These are phyloP conservation scores for Gentiana macrophylla DNA, from an alignment of 257 asterid species.

Conservation along the genomic window DNA sequence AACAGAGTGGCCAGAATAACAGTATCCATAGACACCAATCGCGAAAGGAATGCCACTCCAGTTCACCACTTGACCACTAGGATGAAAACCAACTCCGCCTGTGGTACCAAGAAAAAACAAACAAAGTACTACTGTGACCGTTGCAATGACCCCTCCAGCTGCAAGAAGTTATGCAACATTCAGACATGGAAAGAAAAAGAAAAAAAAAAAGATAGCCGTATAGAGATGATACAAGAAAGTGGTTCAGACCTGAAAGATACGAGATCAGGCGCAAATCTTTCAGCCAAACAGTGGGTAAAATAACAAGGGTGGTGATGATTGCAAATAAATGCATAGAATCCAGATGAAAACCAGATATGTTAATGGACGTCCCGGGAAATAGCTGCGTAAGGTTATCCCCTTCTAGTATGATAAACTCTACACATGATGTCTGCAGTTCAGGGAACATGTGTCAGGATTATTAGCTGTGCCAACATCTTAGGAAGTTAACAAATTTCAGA, in stretches of 20 bases:
- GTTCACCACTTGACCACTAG: conserved; percentile 33
- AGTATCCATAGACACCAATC: conserved; percentile 72
- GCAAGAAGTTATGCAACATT: conserved; percentile 13
- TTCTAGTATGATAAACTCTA: conserved; percentile 71
- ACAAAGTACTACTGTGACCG: conserved; percentile 41
- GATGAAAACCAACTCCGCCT: conserved; percentile 40
- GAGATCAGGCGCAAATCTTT: conserved; percentile 70
- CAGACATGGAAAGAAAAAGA: conserved; percentile 6
- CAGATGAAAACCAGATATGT: conserved; percentile 38
- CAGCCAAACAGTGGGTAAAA: conserved; percentile 77
- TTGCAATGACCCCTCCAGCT: conserved; percentile 75
- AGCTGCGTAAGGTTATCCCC: conserved; percentile 68
- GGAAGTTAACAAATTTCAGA: not conserved
- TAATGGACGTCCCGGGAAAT: conserved; percentile 53
- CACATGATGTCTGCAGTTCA: conserved; percentile 58
- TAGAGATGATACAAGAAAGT: conserved; percentile 1
- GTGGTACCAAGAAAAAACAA: conserved; percentile 39
- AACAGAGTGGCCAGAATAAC: conserved; percentile 79
- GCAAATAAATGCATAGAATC: conserved; percentile 60
- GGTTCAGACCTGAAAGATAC: conserved; percentile 58
- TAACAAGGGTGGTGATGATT: conserved; percentile 34
- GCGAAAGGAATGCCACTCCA: conserved; percentile 78
- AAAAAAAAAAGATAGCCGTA: not conserved
- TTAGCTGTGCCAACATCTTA: not conserved
- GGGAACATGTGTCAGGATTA: conserved; percentile 9